Evolutionary conservation across 371 early-diverging fungal genomes (phyloP).

Genomic region (Haplosporangium sp.): DNA sequence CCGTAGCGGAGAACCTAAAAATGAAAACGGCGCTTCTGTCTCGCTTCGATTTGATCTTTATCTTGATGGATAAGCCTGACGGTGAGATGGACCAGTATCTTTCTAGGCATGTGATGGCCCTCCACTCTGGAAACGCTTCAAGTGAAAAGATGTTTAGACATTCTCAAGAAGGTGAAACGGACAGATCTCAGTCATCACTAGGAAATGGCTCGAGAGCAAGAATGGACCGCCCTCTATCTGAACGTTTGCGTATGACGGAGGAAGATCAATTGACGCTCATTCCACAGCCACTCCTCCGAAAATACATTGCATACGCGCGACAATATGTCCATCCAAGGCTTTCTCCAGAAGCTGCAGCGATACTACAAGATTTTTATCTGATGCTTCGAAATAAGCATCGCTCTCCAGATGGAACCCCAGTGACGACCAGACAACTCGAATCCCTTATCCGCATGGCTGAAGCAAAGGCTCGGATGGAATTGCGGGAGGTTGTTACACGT

Average conservation of each 20-base stretch:
- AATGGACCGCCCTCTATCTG: constrained; percentile 61
- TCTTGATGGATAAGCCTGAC: constrained; percentile 92
- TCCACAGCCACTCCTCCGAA: constrained; percentile 70
- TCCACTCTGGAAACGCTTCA: constrained; percentile 88
- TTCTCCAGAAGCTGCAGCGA: constrained; percentile 63
- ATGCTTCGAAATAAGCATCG: constrained; percentile 78
- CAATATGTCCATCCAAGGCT: constrained; percentile 79
- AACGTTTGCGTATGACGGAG: constrained; percentile 59
- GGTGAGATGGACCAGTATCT: constrained; percentile 86
- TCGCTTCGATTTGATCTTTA: constrained; percentile 97
- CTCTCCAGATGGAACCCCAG: constrained; percentile 78
- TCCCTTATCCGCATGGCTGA: constrained; percentile 98
- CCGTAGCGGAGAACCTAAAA: constrained; percentile 79
- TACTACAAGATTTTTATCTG: constrained; percentile 81
- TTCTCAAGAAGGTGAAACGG: constrained; percentile 19
- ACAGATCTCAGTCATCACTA: constrained; percentile 7
- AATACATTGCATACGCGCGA: constrained; percentile 85
- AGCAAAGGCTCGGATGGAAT: constrained; percentile 96
- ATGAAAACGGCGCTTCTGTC: constrained; percentile 91
- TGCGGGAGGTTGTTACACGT: constrained; percentile 85
- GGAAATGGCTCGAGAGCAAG: constrained; percentile 64
- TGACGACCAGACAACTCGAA: constrained; percentile 99
- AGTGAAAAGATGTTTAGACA: constrained; percentile 69
- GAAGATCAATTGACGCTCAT: constrained; percentile 66
- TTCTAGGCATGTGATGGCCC: constrained; percentile 89